phyloP scores from a whole-genome alignment of 257 asterid genomes.

The Coffea eugenioides region DNA sequence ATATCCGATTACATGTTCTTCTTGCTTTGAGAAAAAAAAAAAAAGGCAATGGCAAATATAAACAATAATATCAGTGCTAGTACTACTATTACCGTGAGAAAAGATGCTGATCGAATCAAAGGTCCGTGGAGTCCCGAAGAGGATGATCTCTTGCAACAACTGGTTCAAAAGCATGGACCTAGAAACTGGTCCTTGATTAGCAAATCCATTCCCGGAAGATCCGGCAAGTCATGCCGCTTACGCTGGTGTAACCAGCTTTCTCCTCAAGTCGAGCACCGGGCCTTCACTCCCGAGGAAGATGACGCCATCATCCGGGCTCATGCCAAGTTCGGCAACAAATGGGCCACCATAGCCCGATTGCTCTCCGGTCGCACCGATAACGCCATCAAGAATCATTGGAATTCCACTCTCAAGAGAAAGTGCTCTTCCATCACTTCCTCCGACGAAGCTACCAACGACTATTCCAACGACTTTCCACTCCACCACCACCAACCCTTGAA shows the following conservation, averaged over 20 bases:
- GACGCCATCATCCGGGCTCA: slow-evolving; percentile 78
- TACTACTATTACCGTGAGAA: slow-evolving; percentile 15
- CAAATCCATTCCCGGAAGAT: slow-evolving; percentile 77
- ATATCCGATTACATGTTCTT: background rate
- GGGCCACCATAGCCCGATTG: slow-evolving; percentile 94
- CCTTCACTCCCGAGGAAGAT: slow-evolving; percentile 82
- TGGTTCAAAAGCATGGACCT: slow-evolving; percentile 80
- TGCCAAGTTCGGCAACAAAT: slow-evolving; percentile 81
- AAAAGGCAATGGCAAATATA: slow-evolving; percentile 19
- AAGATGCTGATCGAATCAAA: slow-evolving; percentile 77
- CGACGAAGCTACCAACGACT: slow-evolving; percentile 48
- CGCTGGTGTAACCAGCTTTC: slow-evolving; percentile 99
- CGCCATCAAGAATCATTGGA: slow-evolving; percentile 97
- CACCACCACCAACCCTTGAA: slow-evolving; percentile 47
- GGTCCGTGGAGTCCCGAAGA: slow-evolving; percentile 99
- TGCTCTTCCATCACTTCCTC: slow-evolving; percentile 48
- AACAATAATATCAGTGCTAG: slow-evolving; percentile 7
- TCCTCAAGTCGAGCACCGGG: slow-evolving; percentile 89
- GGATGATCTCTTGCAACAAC: slow-evolving; percentile 64
- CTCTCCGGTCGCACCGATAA: slow-evolving; percentile 94
- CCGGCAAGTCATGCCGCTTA: slow-evolving; percentile 88
- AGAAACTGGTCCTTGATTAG: slow-evolving; percentile 90
- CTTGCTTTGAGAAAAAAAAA: background rate
- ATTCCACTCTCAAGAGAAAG: slow-evolving; percentile 86
- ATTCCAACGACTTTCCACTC: slow-evolving; percentile 9